A percentile compares a stretch with the other conserved stretches of the same genome.
phyloP scores from a whole-genome alignment of 805 yeast genomes.

The Metschnikowia matae region DNA sequence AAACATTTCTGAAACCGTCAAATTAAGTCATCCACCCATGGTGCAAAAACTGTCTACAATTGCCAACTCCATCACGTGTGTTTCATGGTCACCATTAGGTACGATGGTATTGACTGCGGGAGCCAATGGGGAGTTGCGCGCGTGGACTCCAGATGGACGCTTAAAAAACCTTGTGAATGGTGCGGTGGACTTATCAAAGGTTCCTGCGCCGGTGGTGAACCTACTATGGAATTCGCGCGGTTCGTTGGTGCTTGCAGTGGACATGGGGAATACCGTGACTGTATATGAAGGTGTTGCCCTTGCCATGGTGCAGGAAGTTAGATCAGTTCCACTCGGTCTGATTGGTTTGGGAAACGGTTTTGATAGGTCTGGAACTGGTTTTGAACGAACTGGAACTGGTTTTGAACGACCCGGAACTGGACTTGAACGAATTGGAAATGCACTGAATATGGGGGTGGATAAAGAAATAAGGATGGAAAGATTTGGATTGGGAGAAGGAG shows the following conservation, averaged over 20 bases:
- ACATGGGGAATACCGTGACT: conserved; percentile 38
- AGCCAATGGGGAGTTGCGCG: conserved; percentile 65
- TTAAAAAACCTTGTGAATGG: conserved; percentile 45
- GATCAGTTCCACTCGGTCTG: no score
- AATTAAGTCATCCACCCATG: conserved; percentile 35
- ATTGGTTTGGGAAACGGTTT: no score
- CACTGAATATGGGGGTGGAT: no score
- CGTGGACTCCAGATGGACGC: conserved; percentile 75
- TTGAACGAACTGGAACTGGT: no score
- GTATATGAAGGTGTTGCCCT: conserved; percentile 60
- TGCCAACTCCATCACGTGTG: conserved; percentile 28
- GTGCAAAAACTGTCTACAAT: conserved; percentile 11
- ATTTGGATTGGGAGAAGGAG: no score
- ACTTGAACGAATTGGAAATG: no score
- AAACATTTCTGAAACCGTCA: conserved; percentile 27
- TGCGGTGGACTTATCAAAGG: conserved; percentile 10
- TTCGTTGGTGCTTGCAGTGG: conserved; percentile 54
- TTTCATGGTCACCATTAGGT: conserved; percentile 69
- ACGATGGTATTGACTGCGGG: conserved; percentile 58
- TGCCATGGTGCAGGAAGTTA: conserved; percentile 24
- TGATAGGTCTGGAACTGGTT: no score
- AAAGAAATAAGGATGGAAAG: no score
- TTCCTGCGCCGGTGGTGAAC: conserved; percentile 41
- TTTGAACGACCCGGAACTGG: no score
- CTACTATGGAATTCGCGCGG: conserved; percentile 61